Base-by-base conservation (phyloP, 176 grass and related monocot species). In the Ensete ventricosum region DNA sequence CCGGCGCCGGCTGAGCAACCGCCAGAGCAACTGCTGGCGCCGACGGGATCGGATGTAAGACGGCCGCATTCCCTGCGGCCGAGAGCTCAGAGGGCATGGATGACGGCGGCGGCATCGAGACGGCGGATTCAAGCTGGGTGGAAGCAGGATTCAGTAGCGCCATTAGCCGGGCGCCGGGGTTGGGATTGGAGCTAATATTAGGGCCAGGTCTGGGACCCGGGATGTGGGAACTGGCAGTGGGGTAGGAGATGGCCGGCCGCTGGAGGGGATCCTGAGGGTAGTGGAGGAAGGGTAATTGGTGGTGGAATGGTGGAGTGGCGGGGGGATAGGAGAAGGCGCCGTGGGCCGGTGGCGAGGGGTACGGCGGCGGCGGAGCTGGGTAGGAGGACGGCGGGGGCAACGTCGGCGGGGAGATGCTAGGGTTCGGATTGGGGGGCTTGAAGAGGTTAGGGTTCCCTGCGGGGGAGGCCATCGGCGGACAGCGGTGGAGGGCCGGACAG, bases 241-340 rank as follows among this genome's bases (percentile, higher is more conserved):
- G 83, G 71, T 77, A 77, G 54, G 80, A 29, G 20, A 63, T 75
- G 53, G 84, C 74, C 3, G 85, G 83, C 67, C 64, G 84, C 20
- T 87, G 87, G 60, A 76, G 70, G 67, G 86, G 76, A 0, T 85
- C 83, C 11, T 79, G 80, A 1, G 83, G 81, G 29, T 92, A 90
- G 25, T 80, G 85, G 27, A 87, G 54, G 72, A 81, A 97, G 7
- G 84, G 88, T 43, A 4, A 4, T n/a, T 63, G 83, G 55, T 83
- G 86, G 77, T 89, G 83, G 72, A 88, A 91, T 2, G 94, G 81
- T 55, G 86, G 75, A 10, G 85, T 80, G 19, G 75, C 77, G 1
- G 94, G 90, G n/a, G 84, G 94, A 77, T 91, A 91, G 52, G 90
- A 88, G 77, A 81, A 92, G 25, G 85, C 82, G 9, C 88, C 82